Percentiles rank a stretch among this genome's conserved stretches.
Conservation (phyloP, 2,329 filamentous ascomycete genomes). For the Paraphaeosphaeria minitans region DNA sequence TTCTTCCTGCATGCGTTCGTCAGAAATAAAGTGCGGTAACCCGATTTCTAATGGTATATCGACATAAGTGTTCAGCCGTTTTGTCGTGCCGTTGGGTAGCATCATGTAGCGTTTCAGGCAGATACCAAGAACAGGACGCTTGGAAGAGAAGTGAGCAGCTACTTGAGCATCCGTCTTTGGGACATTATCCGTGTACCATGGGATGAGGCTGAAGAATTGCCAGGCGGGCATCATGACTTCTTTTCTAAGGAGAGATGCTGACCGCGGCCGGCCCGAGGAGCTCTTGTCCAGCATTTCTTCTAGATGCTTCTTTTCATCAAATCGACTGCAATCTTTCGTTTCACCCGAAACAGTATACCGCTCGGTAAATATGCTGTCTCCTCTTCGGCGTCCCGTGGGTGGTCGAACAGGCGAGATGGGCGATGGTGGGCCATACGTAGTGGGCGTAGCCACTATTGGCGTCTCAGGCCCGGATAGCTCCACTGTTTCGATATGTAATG, state of each 20-base stretch:
- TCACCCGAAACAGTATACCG: constrained; percentile 44
- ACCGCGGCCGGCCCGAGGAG: constrained; percentile 39
- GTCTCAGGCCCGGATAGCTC: constrained; percentile 46
- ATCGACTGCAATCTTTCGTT: constrained; percentile 55
- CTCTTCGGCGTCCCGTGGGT: constrained; percentile 45
- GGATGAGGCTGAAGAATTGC: constrained; percentile 95
- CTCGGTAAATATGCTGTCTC: constrained; percentile 58
- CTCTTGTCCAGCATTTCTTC: constrained; percentile 45
- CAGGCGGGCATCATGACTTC: constrained; percentile 95
- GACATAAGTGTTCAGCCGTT: constrained; percentile 78
- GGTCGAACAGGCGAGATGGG: constrained; percentile 37
- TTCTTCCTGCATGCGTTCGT: constrained; percentile 71
- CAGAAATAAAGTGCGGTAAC: constrained; percentile 87
- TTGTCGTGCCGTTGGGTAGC: constrained; percentile 69
- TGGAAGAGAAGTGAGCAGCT: constrained; percentile 82
- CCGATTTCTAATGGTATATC: constrained; percentile 87
- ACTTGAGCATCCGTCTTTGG: constrained; percentile 76
- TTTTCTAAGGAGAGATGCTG: constrained; percentile 61
- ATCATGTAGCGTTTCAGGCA: constrained; percentile 90
- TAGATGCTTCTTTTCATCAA: constrained; percentile 56
- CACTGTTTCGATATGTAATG: constrained; percentile 51
- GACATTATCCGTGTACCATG: constrained; percentile 82
- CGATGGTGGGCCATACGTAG: constrained; percentile 29
- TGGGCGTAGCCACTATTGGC: constrained; percentile 42
- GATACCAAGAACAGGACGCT: constrained; percentile 85